Base-by-base conservation (phyloP, 352 stramenopile species). In the Phytophthora litchii region DNA sequence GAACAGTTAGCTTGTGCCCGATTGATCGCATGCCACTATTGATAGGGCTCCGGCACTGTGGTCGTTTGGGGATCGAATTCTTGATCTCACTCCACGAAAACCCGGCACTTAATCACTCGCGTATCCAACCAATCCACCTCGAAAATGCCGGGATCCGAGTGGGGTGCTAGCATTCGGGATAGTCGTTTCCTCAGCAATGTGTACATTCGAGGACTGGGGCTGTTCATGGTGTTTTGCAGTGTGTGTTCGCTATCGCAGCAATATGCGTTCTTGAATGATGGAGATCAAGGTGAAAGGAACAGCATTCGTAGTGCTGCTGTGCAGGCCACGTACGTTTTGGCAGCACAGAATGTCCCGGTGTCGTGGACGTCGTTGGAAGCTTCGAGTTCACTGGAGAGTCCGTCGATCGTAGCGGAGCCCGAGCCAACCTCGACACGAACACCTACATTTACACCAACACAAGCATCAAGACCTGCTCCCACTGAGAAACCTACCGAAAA, bases 111-210 rank as follows among this genome's bases (percentile, higher is more conserved):
- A 8, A 66, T 54, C 40, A 67, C 64, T 17, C 25, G 64, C n/a
- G 53, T 70, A 53, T 61, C 65, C 41, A 54, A 69, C 27, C 60
- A 43, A 41, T 50, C 68, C 20, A 40, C 48, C n/a, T 60, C 60
- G 7, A 46, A 41, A 31, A 61, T 76, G 54, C 41, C 53, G 5
- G 43, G 48, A 3, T 23, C 27, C 35, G 54, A 69, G 29, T 67
- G 60, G 36, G 17, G 20, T 10, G 49, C 25, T 4, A 54, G 55
- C 11, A 76, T 76, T 51, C 57, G 57, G 10, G 53, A 74, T 17
- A 76, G 54, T 37, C 66, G 69, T 12, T 76, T 76, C 40, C 54
- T 76, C 17, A 60, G 72, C 34, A 75, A 75, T 66, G 69, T 73
- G 13, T 76, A 74, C 40, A 75, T 72, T 29, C 64, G 64, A 44